phyloP scores from a whole-genome alignment of 495 filamentous ascomycete genomes.

The Xylaria longipes region DNA sequence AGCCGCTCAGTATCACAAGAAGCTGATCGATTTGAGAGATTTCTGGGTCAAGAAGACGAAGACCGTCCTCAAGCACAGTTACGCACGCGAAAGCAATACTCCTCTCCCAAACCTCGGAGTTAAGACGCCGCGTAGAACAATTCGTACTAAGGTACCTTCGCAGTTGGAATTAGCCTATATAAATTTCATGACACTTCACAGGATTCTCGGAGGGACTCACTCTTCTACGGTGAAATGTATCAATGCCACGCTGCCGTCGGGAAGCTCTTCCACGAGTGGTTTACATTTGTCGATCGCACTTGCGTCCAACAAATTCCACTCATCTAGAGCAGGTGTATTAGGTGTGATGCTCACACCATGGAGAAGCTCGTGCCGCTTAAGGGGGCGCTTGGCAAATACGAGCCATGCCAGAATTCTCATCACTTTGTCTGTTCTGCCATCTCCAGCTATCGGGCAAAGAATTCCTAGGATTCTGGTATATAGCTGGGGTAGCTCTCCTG shows the following conservation, averaged over 20 bases:
- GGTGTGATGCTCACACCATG: background rate
- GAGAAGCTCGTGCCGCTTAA: background rate
- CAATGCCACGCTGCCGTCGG: slow-evolving; percentile 16
- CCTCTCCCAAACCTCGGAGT: background rate
- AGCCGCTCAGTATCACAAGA: background rate
- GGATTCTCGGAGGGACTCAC: slow-evolving; percentile 19
- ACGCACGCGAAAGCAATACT: background rate
- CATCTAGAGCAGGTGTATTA: background rate
- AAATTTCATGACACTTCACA: background rate
- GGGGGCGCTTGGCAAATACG: background rate
- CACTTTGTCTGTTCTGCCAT: background rate
- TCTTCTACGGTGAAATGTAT: slow-evolving; percentile 26
- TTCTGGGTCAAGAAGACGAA: background rate
- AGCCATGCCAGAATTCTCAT: background rate
- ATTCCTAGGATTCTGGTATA: background rate
- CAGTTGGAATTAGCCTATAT: background rate
- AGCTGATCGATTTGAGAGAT: background rate
- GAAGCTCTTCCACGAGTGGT: slow-evolving; percentile 26
- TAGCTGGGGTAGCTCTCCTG: background rate
- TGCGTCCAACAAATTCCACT: background rate
- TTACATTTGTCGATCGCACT: slow-evolving; percentile 22
- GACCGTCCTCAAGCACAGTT: background rate
- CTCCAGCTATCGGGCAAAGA: background rate
- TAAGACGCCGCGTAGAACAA: background rate
- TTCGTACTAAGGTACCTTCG: background rate